Evolutionary conservation across 192 early-diverging fungal genomes (phyloP), one percentile per base, ranked within the genome.

Genomic region (Dissophora globulifera): DNA sequence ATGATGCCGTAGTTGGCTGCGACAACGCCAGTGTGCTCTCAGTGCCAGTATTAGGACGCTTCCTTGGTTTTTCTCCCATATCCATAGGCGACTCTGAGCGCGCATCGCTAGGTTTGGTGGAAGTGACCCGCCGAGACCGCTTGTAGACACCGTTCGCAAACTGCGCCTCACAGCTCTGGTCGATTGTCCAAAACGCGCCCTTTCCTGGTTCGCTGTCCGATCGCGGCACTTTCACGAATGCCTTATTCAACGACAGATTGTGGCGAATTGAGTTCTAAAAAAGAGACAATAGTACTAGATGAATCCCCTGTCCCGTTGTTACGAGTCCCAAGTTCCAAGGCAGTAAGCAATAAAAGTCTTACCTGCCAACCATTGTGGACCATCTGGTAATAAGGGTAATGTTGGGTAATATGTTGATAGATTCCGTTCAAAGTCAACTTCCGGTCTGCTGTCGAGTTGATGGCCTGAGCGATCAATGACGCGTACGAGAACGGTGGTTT

Each of bases 141-240:
- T 90, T 90, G 67, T 90, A 91, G 10, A 91, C 85, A 35, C 91
- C 92, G 66, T 92, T 90, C 15, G 79, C 53, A 56, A 92, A 90
- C 82, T 92, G 88, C 25, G 62, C 71, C 74, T 91, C 87, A 54
- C 81, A 85, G 25, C 74, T 82, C 38, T 87, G 83, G 60, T 95
- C 94, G 51, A 97, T 92, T 2, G 95, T 90, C 96, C 95, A 97
- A 71, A 94, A 96, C 29, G 94, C 92, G 9, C 96, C 96, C 72
- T 98, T 98, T 20, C 96, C 96, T 16, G 92, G 91, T 71, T 97
- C 95, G 35, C 88, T 88, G 62, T 86, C 85, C 2, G 91, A 91
- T 11, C 96, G 84, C 52, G 92, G 91, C 27, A 97, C 91, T 54
- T 94, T 93, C 22, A 96, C 84, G 84, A 98, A 98, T 16, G 89